Base-by-base conservation (phyloP, 768 basidiomycete species). In the Tylopilus vinaceipallidus region DNA sequence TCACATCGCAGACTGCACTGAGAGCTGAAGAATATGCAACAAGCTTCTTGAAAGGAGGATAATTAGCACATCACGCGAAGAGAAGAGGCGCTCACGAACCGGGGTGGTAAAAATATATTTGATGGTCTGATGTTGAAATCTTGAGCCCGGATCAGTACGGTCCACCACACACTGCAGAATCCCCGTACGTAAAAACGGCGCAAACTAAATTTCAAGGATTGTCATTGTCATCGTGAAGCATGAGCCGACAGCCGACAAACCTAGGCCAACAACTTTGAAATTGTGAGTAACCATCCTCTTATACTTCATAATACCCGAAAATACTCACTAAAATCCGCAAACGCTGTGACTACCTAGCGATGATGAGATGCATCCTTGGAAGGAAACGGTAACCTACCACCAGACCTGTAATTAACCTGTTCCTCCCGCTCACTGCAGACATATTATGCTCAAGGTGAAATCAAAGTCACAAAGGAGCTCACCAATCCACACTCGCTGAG, bases 401-500 rank as follows among this genome's bases (percentile, higher is more conserved):
- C 3, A 49, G 37, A 29, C 23, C 14, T 6, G 38, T 49, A 17
- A 51, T 22, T 14, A 41, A 29, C 26, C 34, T 50, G 23, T 48
- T 23, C n/a, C 24, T 40, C 32, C 50, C 47, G 38, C 46, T 51
- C 22, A 49, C 50, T 49, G 32, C 23, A 26, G 40, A 51, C 30
- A n/a, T 14, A 23, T 27, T 49, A 16, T 49, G 16, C 6, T 29
- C 19, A 40, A 29, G 10, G 13, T 29, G 12, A 49, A 35, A n/a
- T 27, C 12, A 33, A 35, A 32, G 17, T 17, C 16, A 8, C 4
- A 33, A 33, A 33, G n/a, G 8, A 32, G 23, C 50, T 51, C 29
- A 51, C 47, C 16, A 8, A 51, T 49, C 50, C 50, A 49, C n/a
- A 40, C 46, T 29, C 50, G 50, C 20, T 49, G 50, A 35, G 23